Evolutionary conservation across 331 rosid genomes (phyloP), one percentile per base, ranked within the genome.

Genomic region (Pyrus hybrid): DNA sequence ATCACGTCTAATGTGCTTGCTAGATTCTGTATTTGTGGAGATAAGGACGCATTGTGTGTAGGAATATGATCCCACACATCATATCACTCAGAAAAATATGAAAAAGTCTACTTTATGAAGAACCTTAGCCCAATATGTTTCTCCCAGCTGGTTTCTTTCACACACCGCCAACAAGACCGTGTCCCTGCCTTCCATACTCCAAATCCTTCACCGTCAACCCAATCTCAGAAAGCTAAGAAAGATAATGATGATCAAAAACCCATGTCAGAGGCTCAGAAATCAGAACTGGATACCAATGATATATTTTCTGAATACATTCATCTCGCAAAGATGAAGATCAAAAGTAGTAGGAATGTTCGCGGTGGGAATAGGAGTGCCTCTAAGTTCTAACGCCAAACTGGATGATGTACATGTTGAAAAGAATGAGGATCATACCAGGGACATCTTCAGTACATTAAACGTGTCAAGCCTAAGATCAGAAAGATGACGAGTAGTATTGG

Each of bases 391-490:
- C 33, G 14, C 60, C 67, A 56, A 33, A 69, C 47, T 20, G 4
- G 54, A 54, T 70, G 54, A 4, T 32, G 45, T 25, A 35, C 73
- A 70, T 54, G 69, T 26, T 11, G 5, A 54, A 70, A 70, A 63
- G 68, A 23, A 64, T 26, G 77, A 70, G 32, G 74, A 74, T 54
- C 32, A 6, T 13, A 17, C 60, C 29, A 74, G 35, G 53, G 83
- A 75, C 11, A 29, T 20, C 6, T 80, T 76, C 74, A 76, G 4
- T 80, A 76, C 30, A 80, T 80, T n/a, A 51, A 75, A 56, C 77
- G 77, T 0, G 80, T 30, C 4, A 76, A 76, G 64, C 5, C 21
- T 45, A 75, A 21, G 80, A 64, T 80, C 69, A 70, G 64, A 21
- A 76, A 54, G 73, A 70, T 58, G 23, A 8, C 84, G 3, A 54